A percentile compares a stretch with the other conserved stretches of the same genome.
These are phyloP conservation scores for Puccinia hordei DNA, from an alignment of 1,284 basidiomycete species.

Conservation along the genomic window DNA sequence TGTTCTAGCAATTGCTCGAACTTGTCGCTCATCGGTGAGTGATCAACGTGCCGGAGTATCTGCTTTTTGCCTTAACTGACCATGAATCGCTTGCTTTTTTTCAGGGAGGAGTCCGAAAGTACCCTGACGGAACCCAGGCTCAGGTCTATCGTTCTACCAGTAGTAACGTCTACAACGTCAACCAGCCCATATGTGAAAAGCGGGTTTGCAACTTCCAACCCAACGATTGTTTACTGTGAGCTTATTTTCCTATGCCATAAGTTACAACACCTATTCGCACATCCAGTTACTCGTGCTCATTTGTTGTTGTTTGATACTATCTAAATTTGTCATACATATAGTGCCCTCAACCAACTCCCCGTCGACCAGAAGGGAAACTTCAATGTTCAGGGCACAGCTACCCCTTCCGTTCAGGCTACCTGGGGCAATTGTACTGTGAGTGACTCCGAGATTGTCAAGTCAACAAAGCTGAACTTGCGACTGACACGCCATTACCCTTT, in stretches of 20 bases:
- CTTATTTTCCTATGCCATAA: background rate
- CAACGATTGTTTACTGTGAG: conserved; percentile 14
- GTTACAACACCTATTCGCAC: background rate
- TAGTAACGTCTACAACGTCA: background rate
- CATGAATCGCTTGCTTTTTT: background rate
- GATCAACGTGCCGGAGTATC: background rate
- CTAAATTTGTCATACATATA: background rate
- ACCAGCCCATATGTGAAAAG: background rate
- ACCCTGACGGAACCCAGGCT: conserved; percentile 3
- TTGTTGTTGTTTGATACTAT: background rate
- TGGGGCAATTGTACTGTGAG: conserved; percentile 14
- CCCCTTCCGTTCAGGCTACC: background rate
- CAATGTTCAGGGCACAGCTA: background rate
- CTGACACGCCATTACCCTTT: background rate
- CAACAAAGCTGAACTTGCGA: background rate
- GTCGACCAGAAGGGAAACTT: background rate
- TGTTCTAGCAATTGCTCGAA: background rate
- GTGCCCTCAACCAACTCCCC: background rate
- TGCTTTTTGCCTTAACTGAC: background rate
- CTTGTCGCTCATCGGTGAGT: background rate
- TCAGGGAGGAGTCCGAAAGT: conserved; percentile 22
- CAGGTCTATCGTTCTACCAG: background rate
- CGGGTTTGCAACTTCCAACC: background rate
- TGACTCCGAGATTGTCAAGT: background rate
- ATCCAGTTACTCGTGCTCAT: background rate